phyloP scores from a whole-genome alignment of 108 stramenopile genomes.

The Fragilaria crotonensis region DNA sequence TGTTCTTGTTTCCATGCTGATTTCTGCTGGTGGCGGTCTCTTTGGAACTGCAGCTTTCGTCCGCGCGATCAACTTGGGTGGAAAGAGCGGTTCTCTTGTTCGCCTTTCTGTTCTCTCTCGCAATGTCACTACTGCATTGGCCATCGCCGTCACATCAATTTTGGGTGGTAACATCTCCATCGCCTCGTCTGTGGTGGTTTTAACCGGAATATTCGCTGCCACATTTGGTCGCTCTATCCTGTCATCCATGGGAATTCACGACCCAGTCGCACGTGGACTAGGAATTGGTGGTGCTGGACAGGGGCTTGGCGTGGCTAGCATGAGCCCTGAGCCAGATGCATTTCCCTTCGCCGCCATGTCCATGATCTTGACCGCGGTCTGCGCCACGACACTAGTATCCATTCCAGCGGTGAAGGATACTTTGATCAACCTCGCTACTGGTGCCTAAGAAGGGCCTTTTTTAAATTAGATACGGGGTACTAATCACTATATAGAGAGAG shows the following conservation, averaged over 20 bases:
- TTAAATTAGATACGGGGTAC: too few species aligned
- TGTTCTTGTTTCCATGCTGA: slow-evolving; percentile 42
- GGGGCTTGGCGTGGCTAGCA: slow-evolving; percentile 85
- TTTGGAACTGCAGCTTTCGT: slow-evolving; percentile 72
- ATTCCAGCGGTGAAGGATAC: slow-evolving; percentile 53
- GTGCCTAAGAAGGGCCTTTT: not conserved
- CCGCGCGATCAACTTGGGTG: slow-evolving; percentile 43
- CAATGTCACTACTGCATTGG: slow-evolving; percentile 87
- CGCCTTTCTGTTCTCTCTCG: slow-evolving; percentile 71
- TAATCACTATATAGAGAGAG: too few species aligned
- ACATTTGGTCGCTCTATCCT: slow-evolving; percentile 76
- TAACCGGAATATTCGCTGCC: slow-evolving; percentile 88
- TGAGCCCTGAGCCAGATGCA: slow-evolving; percentile 81
- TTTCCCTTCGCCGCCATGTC: slow-evolving; percentile 92
- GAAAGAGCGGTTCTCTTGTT: slow-evolving; percentile 25
- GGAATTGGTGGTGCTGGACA: slow-evolving; percentile 87
- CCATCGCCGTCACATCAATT: slow-evolving; percentile 78
- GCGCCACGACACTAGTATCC: slow-evolving; percentile 60
- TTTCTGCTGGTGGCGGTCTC: slow-evolving; percentile 61
- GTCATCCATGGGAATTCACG: slow-evolving; percentile 59
- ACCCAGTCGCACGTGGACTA: slow-evolving; percentile 82
- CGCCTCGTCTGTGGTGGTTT: slow-evolving; percentile 77
- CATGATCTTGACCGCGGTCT: slow-evolving; percentile 85
- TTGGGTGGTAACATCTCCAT: slow-evolving; percentile 81
- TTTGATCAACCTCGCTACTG: slow-evolving; percentile 40